phyloP scores from a whole-genome alignment of 495 filamentous ascomycete genomes.

The Tetracladium setigerum region DNA sequence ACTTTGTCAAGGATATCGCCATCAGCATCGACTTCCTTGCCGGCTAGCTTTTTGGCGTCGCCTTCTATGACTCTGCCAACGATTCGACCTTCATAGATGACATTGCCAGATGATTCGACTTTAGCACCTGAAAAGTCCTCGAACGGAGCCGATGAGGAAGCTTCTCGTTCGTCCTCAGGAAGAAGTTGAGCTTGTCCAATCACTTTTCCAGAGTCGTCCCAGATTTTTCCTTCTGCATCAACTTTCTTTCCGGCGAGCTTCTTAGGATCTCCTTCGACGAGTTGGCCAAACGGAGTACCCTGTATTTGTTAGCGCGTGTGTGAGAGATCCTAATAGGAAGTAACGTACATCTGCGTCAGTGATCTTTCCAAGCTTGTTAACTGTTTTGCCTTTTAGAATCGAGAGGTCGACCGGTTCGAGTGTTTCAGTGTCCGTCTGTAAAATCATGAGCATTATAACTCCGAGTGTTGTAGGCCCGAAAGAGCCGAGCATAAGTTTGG shows the following conservation, averaged over 20 bases:
- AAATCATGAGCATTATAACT: no score
- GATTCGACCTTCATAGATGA: slow-evolving; percentile 57
- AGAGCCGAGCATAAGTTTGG: no score
- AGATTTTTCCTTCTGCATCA: slow-evolving; percentile 62
- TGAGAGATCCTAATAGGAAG: no score
- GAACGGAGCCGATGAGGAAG: slow-evolving; percentile 47
- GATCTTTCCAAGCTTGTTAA: slow-evolving; percentile 63
- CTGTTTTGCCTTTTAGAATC: slow-evolving; percentile 47
- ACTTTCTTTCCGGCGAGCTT: slow-evolving; percentile 55
- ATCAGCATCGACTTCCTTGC: slow-evolving; percentile 49
- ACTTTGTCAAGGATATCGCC: slow-evolving; percentile 57
- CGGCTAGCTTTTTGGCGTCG: slow-evolving; percentile 49
- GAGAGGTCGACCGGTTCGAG: slow-evolving; percentile 13
- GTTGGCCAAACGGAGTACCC: slow-evolving; percentile 57
- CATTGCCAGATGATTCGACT: slow-evolving; percentile 59
- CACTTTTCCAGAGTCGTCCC: slow-evolving; percentile 65
- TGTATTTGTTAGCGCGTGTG: no score
- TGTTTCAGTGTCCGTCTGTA: no score
- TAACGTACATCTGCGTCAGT: slow-evolving; percentile 42
- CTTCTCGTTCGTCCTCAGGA: slow-evolving; percentile 41
- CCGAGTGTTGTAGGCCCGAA: no score
- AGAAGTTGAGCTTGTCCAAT: slow-evolving; percentile 63
- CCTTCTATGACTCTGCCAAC: slow-evolving; percentile 55
- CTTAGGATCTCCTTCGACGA: slow-evolving; percentile 57
- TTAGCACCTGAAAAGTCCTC: slow-evolving; percentile 62